Base-by-base conservation (phyloP, 2,329 filamentous ascomycete species). In the Colletotrichum lini region DNA sequence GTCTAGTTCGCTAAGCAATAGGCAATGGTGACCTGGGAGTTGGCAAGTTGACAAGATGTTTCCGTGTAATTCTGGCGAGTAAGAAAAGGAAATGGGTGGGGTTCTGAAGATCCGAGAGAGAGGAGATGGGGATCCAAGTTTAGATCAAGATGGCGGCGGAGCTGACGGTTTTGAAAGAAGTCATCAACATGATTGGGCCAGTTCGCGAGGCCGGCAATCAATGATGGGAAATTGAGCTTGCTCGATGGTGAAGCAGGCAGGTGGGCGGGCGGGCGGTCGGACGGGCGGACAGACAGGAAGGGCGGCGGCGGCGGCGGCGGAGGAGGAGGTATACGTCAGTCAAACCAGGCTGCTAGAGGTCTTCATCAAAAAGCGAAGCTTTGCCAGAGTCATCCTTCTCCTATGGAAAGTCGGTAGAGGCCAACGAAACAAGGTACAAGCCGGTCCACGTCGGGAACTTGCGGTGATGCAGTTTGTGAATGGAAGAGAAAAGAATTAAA, bases 161-260 rank as follows among this genome's bases (percentile, higher is more conserved):
- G 79, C 79, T 83, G 45, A 58, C 78, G 80, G 79, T 83, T 79
- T 79, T 79, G 77, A 76, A 76, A 72, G 76, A 75, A 80, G 76
- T 76, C 79, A 79, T 81, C 74, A 79, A 83, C 79, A 82, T 85
- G 83, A 86, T 86, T 85, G 84, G 84, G 74, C 74, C 76, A 74
- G 76, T 72, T 72, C 73, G 72, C 50, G 78, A 75, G 73, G 74
- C 73, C 70, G 75, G 77, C 78, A 79, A 81, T 84, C 83, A 85
- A 85, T 83, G 80, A 80, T 82, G 67, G 77, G 72, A 71, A 72
- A 73, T 76, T 73, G 75, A 75, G 75, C 69, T 76, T 74, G 69
- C 75, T 73, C 45, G 44, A 60, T 65, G 68, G 40, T 64, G 67
- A 72, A 44, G 65, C 54, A 69, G 52, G 60, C 47, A 60, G 47